Percentiles rank a stretch among this genome's conserved stretches.
These are phyloP conservation scores for Bocquillonia castaneifolia DNA, from an alignment of 441 rosid genomes.

Conservation along the genomic window DNA sequence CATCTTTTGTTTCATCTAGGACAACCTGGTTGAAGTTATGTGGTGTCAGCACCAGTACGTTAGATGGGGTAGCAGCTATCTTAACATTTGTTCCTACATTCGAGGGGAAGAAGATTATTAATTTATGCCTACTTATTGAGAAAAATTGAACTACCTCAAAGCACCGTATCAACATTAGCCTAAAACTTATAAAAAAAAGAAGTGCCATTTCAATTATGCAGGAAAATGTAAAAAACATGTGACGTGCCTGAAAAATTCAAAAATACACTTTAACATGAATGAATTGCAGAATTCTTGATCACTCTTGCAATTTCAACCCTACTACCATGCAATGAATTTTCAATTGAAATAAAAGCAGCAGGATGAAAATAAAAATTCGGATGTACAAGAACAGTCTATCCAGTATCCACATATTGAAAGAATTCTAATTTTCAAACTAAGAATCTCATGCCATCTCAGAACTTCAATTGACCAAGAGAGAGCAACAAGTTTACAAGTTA, in stretches of 20 bases:
- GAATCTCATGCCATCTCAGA: background rate
- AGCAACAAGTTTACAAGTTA: background rate
- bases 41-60: constrained; percentile 54
- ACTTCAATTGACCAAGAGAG: background rate
- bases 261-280: background rate
- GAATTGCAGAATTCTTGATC: background rate
- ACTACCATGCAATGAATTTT: background rate
- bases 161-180: background rate
- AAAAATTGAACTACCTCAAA: background rate
- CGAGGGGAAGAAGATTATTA: background rate
- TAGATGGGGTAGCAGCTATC: constrained; percentile 64
- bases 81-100: constrained; percentile 76
- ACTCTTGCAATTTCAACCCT: background rate
- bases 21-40: constrained; percentile 72
- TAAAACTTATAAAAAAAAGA: background rate
- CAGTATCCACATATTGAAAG: background rate
- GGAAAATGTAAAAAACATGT: background rate
- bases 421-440: background rate
- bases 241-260: background rate
- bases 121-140: no score
- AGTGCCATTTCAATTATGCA: constrained; percentile 1
- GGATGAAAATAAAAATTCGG: background rate
- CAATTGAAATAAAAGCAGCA: background rate
- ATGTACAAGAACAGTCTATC: background rate
- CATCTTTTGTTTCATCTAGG: constrained; percentile 76